Evolutionary conservation across 257 asterid genomes (phyloP).

Genomic region (Linderniella brevidens): DNA sequence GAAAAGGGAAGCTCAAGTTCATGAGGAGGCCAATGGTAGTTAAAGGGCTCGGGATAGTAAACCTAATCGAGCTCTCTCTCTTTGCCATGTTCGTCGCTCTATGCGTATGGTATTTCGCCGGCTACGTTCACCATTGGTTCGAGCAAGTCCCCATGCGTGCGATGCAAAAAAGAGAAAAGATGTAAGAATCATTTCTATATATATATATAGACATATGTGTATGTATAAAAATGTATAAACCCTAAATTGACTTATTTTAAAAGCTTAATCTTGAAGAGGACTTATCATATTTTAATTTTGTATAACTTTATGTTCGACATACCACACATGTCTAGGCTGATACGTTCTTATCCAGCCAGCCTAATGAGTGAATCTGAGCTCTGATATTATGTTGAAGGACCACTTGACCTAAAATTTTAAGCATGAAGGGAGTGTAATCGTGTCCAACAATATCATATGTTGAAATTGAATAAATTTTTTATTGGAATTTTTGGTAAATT

Average conservation of each 20-base stretch:
- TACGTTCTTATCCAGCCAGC: no score
- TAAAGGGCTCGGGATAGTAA: constrained; percentile 63
- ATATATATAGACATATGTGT: no score
- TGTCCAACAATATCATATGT: not conserved
- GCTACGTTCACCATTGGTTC: constrained; percentile 50
- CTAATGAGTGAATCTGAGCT: no score
- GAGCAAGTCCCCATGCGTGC: constrained; percentile 25
- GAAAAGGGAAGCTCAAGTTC: constrained; percentile 16
- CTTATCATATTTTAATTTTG: no score
- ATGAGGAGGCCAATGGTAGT: constrained; percentile 56
- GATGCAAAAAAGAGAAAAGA: constrained; percentile 32
- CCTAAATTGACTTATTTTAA: no score
- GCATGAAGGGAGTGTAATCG: no score
- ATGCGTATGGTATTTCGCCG: constrained; percentile 65
- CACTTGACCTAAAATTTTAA: no score
- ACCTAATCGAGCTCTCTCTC: constrained; percentile 44
- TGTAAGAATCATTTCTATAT: constrained; percentile 20
- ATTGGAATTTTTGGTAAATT: not conserved
- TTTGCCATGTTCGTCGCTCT: constrained; percentile 59
- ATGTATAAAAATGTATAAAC: no score
- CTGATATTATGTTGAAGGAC: no score
- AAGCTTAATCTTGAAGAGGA: no score
- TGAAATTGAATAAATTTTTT: not conserved
- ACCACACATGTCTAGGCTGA: no score
- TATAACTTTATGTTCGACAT: no score